Evolutionary conservation across 139 green algal species (phyloP), one percentile per base, ranked within the genome.

Genomic region (Auxenochlorella protothecoides): DNA sequence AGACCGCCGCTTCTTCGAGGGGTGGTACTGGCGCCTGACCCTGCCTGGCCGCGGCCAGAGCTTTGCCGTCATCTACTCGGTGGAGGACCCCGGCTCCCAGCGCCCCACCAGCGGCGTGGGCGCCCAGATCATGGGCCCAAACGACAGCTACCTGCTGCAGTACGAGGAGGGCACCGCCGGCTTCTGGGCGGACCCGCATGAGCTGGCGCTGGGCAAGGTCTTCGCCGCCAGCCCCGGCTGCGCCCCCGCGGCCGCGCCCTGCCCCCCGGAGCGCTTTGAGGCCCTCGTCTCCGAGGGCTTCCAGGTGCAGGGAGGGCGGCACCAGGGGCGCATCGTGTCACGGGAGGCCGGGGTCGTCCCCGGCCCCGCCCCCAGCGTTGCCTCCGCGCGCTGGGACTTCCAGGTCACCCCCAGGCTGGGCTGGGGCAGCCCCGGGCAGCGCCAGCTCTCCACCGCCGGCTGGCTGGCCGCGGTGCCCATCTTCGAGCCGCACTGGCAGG

Each of bases 401-500:
- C 75, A 59, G 4, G 84, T 92, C 54, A 61, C 64, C 6, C 83
- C 86, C 11, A 65, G 86, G 13, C 73, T 79, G 53, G 93, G 93
- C 9, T 98, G 93, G 93, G 93, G 93, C 11, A 59, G 85, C 65
- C 60, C 16, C 8, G 65, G 65, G 12, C 62, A 8, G 7, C 73
- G 78, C 52, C 89, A 94, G 81, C 71, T 79, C 52, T 76, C 93
- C 3, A 98, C 93, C 15, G 93, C 93, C 2, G 92, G 93, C 15
- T 97, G 93, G 92, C 76, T 98, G 70, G 91, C 91, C 5, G 81
- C 89, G 53, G 77, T 99, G 44, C 86, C 85, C 13, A 85, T 97
- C 14, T 98, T 99, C 82, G 94, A 99, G 77, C 94, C 94, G 51
- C 93, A 98, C 81, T 99, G 92, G 92, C 87, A 96, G 87, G 86